Evolutionary conservation across 345 rosid genomes (phyloP).

Genomic region (Salix caprea): DNA sequence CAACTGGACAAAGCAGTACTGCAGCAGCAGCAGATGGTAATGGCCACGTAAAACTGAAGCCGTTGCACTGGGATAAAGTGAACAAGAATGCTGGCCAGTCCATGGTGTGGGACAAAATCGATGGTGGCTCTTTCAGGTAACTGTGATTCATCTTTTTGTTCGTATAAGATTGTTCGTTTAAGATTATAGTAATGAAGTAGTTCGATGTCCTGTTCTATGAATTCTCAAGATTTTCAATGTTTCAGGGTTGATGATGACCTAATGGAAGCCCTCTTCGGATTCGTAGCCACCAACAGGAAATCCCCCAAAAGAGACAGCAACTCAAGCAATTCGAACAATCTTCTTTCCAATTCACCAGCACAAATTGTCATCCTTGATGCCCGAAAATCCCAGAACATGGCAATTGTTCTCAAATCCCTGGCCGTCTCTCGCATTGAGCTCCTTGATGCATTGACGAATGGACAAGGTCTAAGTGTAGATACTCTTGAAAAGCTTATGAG

Average conservation of each 20-base stretch:
- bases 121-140: conserved; percentile 81
- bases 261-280: conserved; percentile 93
- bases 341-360: conserved; percentile 24
- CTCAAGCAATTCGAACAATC: conserved; percentile 19
- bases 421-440: conserved; percentile 56
- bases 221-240: not conserved
- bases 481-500: conserved; percentile 66
- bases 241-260: conserved; percentile 73
- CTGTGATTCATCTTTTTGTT: not conserved
- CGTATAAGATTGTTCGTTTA: not conserved
- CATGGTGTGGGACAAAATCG: conserved; percentile 90
- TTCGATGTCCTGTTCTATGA: not conserved
- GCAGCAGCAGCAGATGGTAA: conserved; percentile 14
- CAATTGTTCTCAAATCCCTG: conserved; percentile 67
- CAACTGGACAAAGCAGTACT: conserved; percentile 19
- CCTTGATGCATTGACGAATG: conserved; percentile 46
- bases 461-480: conserved; percentile 52
- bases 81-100: conserved; percentile 58
- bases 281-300: conserved; percentile 49
- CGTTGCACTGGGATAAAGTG: conserved; percentile 90
- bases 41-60: conserved; percentile 67
- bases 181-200: not conserved
- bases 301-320: conserved; percentile 22
- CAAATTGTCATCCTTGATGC: conserved; percentile 61
- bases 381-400: conserved; percentile 74